phyloP scores from a whole-genome alignment of 1,284 basidiomycete species.

The Ustilago cynodontis region DNA sequence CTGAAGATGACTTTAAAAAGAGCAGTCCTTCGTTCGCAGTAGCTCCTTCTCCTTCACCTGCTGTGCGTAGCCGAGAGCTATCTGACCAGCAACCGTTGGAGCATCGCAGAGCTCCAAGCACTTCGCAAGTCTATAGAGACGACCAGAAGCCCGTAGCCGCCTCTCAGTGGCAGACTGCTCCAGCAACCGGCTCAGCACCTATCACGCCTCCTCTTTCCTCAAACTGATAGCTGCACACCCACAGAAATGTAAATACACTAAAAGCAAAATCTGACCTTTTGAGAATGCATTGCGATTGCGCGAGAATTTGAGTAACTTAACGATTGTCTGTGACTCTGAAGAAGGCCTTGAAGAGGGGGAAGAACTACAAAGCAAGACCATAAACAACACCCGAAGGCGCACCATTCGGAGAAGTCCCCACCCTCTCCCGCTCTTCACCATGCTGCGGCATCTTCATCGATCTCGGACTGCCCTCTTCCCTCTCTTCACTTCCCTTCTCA shows the following conservation, averaged over 20 bases:
- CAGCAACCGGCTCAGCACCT: slow-evolving; percentile 14
- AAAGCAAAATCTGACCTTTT: not conserved
- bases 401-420: not conserved
- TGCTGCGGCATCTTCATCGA: not conserved
- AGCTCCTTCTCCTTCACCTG: not conserved
- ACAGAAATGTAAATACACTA: not conserved
- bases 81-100: not conserved
- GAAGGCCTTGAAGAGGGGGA: not conserved
- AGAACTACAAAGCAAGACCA: slow-evolving; percentile 4
- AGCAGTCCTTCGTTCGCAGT: not conserved
- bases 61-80: not conserved
- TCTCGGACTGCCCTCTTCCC: not conserved
- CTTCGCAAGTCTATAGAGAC: not conserved
- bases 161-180: not conserved
- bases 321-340: too few species aligned
- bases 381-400: slow-evolving; percentile 5
- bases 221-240: not conserved
- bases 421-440: not conserved
- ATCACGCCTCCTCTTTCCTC: slow-evolving; percentile 33
- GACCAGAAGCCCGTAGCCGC: not conserved
- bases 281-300: not conserved
- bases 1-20: not conserved
- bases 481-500: not conserved
- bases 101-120: not conserved
- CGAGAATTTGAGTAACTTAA: not conserved